Evolutionary conservation across 1,284 basidiomycete genomes (phyloP), one percentile per base, ranked within the genome.

Genomic region (Athelia sp.): DNA sequence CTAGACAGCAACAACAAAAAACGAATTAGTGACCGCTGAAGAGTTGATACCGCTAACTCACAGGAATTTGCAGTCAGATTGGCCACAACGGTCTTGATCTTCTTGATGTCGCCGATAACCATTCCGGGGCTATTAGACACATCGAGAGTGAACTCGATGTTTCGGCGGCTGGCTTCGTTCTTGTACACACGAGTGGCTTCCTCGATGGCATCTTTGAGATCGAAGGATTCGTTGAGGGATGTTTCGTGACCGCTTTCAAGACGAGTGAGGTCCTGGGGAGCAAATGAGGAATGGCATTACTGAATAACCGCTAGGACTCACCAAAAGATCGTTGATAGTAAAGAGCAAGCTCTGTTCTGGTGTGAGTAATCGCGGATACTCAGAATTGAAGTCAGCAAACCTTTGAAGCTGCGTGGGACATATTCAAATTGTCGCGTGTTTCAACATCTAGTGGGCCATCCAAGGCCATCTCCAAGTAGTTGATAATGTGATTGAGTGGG

Each of bases 241-340:
- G 86, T 87, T 60, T 90, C 84, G 54, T 87, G 81, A 17, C 90
- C 90, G 47, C 79, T 85, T 64, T 94, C 91, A 26, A 92, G 75
- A 10, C 89, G 77, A 0, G 91, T 93, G 6, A 93, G 75, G 64
- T 94, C 91, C 80, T 82, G 52, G 4, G 49, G 24, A 43, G 13
- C n/a, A 22, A 24, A 19, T 42, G 3, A 50, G 15, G 45, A 22
- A 21, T 32, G 42, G 13, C 15, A 47, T 17, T 19, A 21, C 23
- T 19, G 31, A 71, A 73, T 47, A 23, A 50, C 14, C 18, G 38
- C 26, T 22, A 54, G 43, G 4, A 60, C 71, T 42, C 54, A 82
- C 81, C 54, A 93, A 74, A 24, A 94, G 70, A 65, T 94, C 90
- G 61, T 94, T 93, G 65, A 94, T 93, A 34, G 84, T 90, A 73